phyloP scores from a whole-genome alignment of 139 green algal genomes.

The Chlamydomonas incerta region DNA sequence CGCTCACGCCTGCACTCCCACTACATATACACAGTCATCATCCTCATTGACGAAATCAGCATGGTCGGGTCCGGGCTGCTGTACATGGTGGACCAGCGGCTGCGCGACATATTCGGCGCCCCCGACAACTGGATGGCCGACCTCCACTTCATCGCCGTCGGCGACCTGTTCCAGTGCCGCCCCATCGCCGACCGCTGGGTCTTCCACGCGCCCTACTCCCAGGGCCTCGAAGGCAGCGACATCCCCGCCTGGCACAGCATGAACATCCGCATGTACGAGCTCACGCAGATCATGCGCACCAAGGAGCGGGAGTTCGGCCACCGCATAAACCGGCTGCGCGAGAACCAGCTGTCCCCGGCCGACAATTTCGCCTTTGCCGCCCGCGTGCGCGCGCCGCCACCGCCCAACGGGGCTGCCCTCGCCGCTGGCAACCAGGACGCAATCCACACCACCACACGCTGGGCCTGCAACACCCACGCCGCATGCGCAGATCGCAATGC shows the following conservation, averaged over 20 bases:
- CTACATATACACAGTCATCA: not conserved
- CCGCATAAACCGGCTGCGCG: not conserved
- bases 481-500: not conserved
- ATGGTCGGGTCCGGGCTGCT: not conserved
- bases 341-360: not conserved
- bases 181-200: not conserved
- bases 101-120: not conserved
- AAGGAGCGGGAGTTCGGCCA: not conserved
- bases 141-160: not conserved
- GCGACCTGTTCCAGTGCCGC: not conserved
- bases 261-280: not conserved
- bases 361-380: not conserved
- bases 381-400: too few relatives aligned
- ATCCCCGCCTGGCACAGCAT: not conserved
- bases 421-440: too few relatives aligned
- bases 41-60: not conserved
- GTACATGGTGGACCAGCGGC: not conserved
- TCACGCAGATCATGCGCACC: not conserved
- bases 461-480: not conserved
- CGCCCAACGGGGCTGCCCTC: too few relatives aligned
- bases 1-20: not conserved
- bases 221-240: not conserved
- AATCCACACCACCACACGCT: too few relatives aligned
- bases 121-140: not conserved
- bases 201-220: not conserved